Base-by-base conservation (phyloP, 495 filamentous ascomycete species). In the Jackrogersella multiformis region DNA sequence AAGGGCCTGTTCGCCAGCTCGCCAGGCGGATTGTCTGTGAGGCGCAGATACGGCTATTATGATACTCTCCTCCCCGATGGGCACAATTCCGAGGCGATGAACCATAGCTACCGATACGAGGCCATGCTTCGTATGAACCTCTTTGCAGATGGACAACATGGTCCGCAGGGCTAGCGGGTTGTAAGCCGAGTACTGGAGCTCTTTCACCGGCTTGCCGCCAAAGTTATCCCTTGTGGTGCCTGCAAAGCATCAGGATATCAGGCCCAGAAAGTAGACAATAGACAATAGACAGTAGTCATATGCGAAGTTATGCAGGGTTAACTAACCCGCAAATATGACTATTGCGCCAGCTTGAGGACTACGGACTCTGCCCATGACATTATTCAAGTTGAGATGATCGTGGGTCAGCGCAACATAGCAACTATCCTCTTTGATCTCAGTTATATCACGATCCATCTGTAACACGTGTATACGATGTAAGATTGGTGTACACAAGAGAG, bases 151-250 rank as follows among this genome's bases (percentile, higher is more conserved):
- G 21, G 73, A 67, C 3, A 86, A 70, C 69, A 99, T 87, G 1
- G 93, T 92, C 60, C 87, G 85, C 8, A 98, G 81, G 5, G 93
- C 92, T 0, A 91, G 85, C 0, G 89, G 85, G 3, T 82, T 78
- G 76, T 98, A 99, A n/a, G 91, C 82, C 2, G 88, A 89, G 79
- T 98, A 98, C 49, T 87, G 82, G 2, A 98, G 88, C 36, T 90
- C 84, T 1, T 85, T 82, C 61, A 99, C 95, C 10, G 90, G 79
- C 60, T 90, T 89, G 56, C 78, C 79, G 42, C 84, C 82, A 79
- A 97, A 97, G 73, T 87, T 89, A 77, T 97, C 87, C 41, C 95
- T 86, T 8, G 95, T 98, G 18, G 94, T 97, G 48, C 95, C 94
- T 84, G 48, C 13, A 55, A 56, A 68, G 20, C 26, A 44, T 56